Evolutionary conservation across 164 flowering plant species (phyloP).

Genomic region (Vitis labrusca): DNA sequence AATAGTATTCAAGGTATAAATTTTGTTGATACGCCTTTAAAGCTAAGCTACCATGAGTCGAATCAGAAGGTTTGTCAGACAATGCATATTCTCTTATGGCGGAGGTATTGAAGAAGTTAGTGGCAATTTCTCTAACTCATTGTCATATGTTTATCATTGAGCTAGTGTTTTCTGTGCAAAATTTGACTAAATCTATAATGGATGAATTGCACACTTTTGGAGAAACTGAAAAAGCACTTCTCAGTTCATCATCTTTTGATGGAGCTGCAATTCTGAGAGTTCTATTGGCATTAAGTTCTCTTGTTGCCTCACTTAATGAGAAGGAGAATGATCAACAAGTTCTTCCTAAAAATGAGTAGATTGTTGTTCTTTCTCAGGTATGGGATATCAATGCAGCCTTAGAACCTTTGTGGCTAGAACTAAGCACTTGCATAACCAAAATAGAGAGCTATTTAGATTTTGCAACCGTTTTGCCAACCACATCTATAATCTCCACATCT

Average conservation of each 20-base stretch:
- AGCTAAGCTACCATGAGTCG: too few species aligned
- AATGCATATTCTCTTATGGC: constrained; percentile 79
- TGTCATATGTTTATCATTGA: constrained; percentile 79
- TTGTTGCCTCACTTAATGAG: constrained; percentile 58
- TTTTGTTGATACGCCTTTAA: too few species aligned
- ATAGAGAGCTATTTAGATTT: constrained; percentile 77
- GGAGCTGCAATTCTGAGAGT: constrained; percentile 94
- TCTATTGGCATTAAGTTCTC: constrained; percentile 84
- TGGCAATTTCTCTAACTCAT: constrained; percentile 68
- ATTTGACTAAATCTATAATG: constrained; percentile 69
- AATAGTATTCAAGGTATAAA: too few species aligned
- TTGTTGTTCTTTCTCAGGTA: constrained; percentile 58
- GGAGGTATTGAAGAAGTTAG: constrained; percentile 87
- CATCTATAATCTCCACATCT: constrained; percentile 35
- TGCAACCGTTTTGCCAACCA: constrained; percentile 36
- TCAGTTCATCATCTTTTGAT: constrained; percentile 64
- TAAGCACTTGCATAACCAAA: constrained; percentile 84
- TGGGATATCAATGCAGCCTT: constrained; percentile 65
- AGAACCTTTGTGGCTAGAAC: constrained; percentile 92
- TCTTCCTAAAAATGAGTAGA: constrained; percentile 45
- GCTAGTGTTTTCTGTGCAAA: constrained; percentile 69
- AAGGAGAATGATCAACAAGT: constrained; percentile 51
- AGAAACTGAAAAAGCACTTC: constrained; percentile 71
- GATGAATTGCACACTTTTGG: constrained; percentile 73
- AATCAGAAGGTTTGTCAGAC: constrained; percentile 66